Conservation (phyloP, 2,329 filamentous ascomycete species). For the Aspergillus quadricinctus region DNA sequence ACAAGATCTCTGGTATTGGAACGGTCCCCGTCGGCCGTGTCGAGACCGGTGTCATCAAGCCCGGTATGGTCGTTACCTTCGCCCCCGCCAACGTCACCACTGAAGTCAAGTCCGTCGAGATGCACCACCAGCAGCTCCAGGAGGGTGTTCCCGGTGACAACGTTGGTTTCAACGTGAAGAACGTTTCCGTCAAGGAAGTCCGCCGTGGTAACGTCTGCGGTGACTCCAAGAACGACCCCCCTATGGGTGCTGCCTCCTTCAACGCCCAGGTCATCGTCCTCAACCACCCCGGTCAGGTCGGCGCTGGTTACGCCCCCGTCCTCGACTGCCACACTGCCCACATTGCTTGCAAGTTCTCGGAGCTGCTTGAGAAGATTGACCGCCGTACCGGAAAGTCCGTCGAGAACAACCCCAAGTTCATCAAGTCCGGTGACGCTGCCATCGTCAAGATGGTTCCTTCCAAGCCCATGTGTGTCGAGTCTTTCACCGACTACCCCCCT, state of each 20-base stretch:
- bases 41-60: slow-evolving; percentile 95
- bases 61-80: slow-evolving; percentile 85
- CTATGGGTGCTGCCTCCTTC: slow-evolving; percentile 84
- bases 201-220: slow-evolving; percentile 99
- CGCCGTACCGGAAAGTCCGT: slow-evolving; percentile 98
- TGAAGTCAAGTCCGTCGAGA: slow-evolving; percentile 99
- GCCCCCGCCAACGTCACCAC: slow-evolving; percentile 98
- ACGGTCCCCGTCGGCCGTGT: slow-evolving; percentile 99
- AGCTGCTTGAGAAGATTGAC: slow-evolving; percentile 99
- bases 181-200: slow-evolving; percentile 99
- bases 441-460: slow-evolving; percentile 99
- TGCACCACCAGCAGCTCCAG: slow-evolving; percentile 98
- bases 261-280: slow-evolving; percentile 99
- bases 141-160: slow-evolving; percentile 99
- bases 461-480: slow-evolving; percentile 99
- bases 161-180: slow-evolving; percentile 99
- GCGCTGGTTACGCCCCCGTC: slow-evolving; percentile 97
- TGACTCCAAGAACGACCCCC: slow-evolving; percentile 99
- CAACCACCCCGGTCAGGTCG: slow-evolving; percentile 99
- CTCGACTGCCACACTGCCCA: slow-evolving; percentile 99
- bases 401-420: slow-evolving; percentile 93
- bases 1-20: slow-evolving; percentile 99
- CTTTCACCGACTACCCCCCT: slow-evolving; percentile 99
- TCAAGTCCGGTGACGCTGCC: slow-evolving; percentile 99
- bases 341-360: slow-evolving; percentile 99